phyloP scores from a whole-genome alignment of 2,329 filamentous ascomycete species.

The Colletotrichum liriopes region DNA sequence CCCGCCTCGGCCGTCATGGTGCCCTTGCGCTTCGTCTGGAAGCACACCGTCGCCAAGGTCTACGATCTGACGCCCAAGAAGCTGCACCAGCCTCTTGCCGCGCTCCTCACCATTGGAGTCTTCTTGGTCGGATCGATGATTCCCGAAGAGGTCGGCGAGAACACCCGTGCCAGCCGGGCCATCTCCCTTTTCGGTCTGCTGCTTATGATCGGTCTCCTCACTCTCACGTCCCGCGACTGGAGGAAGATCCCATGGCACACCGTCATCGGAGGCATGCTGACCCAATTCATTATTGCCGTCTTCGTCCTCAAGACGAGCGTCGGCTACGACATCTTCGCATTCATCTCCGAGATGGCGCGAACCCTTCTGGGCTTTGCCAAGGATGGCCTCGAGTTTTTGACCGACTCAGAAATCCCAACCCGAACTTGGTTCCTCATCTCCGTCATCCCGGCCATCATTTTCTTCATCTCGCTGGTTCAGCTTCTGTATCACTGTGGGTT shows the following conservation, averaged over 20 bases:
- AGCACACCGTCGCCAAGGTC: conserved; percentile 19
- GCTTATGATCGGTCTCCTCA: conserved; percentile 34
- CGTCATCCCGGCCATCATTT: conserved; percentile 81
- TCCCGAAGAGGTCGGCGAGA: conserved; percentile 32
- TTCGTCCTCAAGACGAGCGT: conserved; percentile 38
- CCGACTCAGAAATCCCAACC: conserved; percentile 57
- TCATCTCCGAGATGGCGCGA: conserved; percentile 76
- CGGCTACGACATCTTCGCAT: conserved; percentile 78
- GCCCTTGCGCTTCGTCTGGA: conserved; percentile 32
- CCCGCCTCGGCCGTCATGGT: conserved; percentile 35
- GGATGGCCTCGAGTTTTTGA: conserved; percentile 76
- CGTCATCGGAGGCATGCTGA: conserved; percentile 40
- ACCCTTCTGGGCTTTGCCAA: conserved; percentile 76
- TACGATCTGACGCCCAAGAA: conserved; percentile 32
- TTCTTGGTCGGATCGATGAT: conserved; percentile 37
- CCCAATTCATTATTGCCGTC: conserved; percentile 35
- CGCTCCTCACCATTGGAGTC: conserved; percentile 27
- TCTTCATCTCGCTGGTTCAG: conserved; percentile 83
- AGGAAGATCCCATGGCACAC: conserved; percentile 39
- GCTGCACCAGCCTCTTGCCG: conserved; percentile 36
- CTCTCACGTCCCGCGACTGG: conserved; percentile 35
- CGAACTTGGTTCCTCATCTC: conserved; percentile 74
- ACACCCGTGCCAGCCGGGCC: conserved; percentile 35
- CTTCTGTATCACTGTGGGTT: conserved; percentile 78
- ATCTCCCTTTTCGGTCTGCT: conserved; percentile 36